Evolutionary conservation across 257 asterid genomes (phyloP).

Genomic region (Craterostigma plantagineum): DNA sequence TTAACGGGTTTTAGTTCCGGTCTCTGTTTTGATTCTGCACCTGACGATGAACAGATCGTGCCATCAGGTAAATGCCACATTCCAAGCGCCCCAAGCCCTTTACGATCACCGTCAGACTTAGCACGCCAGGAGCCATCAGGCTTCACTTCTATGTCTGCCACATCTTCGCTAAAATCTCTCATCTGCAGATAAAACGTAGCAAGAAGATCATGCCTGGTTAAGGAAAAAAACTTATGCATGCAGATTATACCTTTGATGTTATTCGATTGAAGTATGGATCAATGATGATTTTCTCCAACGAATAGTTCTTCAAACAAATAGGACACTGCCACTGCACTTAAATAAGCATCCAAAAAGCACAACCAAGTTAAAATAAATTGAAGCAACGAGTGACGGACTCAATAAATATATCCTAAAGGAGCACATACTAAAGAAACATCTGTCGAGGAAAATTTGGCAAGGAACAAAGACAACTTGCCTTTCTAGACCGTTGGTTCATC

Average conservation of each 20-base stretch:
- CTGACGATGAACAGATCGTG: conserved; percentile 24
- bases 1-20: conserved; percentile 42
- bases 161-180: conserved; percentile 62
- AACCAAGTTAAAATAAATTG: not conserved
- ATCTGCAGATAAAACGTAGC: conserved; percentile 20
- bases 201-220: not conserved
- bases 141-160: conserved; percentile 87
- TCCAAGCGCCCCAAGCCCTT: conserved; percentile 67
- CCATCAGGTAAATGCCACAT: conserved; percentile 95
- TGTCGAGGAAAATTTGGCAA: not conserved
- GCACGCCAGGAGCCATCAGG: conserved; percentile 99
- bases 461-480: conserved; percentile 43
- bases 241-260: conserved; percentile 43
- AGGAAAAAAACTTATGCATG: not conserved
- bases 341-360: conserved; percentile 9
- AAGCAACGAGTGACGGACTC: not conserved
- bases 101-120: conserved; percentile 49
- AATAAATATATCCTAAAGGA: not conserved
- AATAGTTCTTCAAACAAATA: conserved; percentile 82
- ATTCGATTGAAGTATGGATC: conserved; percentile 86
- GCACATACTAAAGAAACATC: not conserved
- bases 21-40: conserved; percentile 50
- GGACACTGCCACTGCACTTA: conserved; percentile 98
- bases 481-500: conserved; percentile 92
- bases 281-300: conserved; percentile 63